Conservation (phyloP, 208 protist genomes). For the Wallacemonas rigidus region DNA sequence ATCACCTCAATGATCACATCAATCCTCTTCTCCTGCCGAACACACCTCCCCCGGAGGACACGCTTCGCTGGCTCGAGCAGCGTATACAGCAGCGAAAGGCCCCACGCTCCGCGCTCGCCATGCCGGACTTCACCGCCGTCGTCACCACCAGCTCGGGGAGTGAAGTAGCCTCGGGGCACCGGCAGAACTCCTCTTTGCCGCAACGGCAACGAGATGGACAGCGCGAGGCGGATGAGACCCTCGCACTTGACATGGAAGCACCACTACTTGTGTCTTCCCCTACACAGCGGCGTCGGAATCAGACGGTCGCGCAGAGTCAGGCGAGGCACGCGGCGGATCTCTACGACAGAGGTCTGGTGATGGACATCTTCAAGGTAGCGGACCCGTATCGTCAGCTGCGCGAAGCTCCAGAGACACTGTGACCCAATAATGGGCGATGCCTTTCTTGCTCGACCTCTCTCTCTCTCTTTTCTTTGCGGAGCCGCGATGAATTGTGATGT, state of each 20-base stretch:
- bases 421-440: background rate
- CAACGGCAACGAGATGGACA: too few relatives aligned
- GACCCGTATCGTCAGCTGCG: conserved; percentile 6
- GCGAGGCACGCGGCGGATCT: background rate
- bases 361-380: conserved; percentile 31
- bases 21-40: conserved; percentile 26
- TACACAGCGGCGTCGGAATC: background rate
- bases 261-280: background rate
- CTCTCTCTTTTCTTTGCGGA: conserved; percentile 18
- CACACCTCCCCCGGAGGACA: conserved; percentile 13
- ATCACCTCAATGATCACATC: conserved; percentile 29
- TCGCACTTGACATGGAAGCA: background rate
- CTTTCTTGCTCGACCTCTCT: background rate
- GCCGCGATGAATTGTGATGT: too few relatives aligned
- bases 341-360: conserved; percentile 18
- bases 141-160: too few relatives aligned
- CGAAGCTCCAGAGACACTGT: conserved; percentile 10
- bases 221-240: too few relatives aligned
- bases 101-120: background rate
- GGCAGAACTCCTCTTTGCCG: too few relatives aligned
- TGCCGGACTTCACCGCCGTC: background rate
- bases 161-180: too few relatives aligned
- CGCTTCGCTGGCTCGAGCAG: conserved; percentile 25
- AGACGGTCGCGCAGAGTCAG: background rate
- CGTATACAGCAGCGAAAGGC: conserved; percentile 13